A percentile compares a stretch with the other conserved stretches of the same genome.
phyloP scores from a whole-genome alignment of 2,329 filamentous ascomycete species.

The Furcasterigmium sp. region DNA sequence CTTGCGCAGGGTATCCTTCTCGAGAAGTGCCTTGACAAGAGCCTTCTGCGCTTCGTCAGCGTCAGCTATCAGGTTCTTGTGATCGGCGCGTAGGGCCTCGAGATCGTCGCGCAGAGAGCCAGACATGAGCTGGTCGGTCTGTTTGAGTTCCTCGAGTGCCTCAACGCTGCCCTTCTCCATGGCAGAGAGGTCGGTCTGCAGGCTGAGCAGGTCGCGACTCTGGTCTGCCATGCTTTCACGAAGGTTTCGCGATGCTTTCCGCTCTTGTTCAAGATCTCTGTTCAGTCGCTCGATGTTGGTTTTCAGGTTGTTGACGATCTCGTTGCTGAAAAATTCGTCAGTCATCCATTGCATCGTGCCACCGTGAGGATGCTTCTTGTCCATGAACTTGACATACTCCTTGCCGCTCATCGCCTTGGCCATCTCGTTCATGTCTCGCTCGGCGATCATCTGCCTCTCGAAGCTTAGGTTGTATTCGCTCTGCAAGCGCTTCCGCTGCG shows the following conservation, averaged over 20 bases:
- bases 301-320: constrained; percentile 45
- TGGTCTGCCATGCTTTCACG: constrained; percentile 44
- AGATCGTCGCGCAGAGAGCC: constrained; percentile 55
- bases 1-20: constrained; percentile 55
- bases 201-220: constrained; percentile 49
- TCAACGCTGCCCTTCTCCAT: constrained; percentile 48
- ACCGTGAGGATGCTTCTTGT: constrained; percentile 7
- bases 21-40: constrained; percentile 53
- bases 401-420: constrained; percentile 39
- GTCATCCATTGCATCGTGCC: constrained; percentile 34
- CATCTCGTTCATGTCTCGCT: constrained; percentile 37
- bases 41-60: constrained; percentile 54
- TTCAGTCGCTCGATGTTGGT: constrained; percentile 43
- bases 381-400: background rate
- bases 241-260: constrained; percentile 26
- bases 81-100: constrained; percentile 46
- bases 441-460: constrained; percentile 51
- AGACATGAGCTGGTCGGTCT: constrained; percentile 53
- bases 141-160: constrained; percentile 53
- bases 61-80: constrained; percentile 43
- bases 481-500: constrained; percentile 46
- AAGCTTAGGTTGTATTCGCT: constrained; percentile 50
- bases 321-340: constrained; percentile 41
- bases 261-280: constrained; percentile 31
- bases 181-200: constrained; percentile 48